Conservation (phyloP, 768 basidiomycete species). For the Tylopilus subfusipes region DNA sequence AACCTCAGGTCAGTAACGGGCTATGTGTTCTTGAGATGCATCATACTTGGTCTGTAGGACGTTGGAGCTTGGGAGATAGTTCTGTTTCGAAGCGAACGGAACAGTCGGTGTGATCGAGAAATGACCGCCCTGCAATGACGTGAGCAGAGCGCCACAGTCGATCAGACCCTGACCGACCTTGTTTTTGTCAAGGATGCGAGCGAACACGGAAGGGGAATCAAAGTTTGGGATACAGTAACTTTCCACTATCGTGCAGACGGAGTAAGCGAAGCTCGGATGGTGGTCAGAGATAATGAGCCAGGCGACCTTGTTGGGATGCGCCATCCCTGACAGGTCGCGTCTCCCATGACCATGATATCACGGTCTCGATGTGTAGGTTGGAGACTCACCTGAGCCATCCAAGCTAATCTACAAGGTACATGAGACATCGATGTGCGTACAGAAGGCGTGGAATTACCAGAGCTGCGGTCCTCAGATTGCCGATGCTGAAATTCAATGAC, state of each 20-base stretch:
- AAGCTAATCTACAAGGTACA: conserved; percentile 51
- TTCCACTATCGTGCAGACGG: conserved; percentile 53
- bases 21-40: background rate
- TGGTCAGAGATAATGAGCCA: background rate
- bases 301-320: background rate
- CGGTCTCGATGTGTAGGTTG: background rate
- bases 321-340: background rate
- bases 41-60: conserved; percentile 76
- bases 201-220: conserved; percentile 90
- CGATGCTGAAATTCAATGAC: conserved; percentile 50
- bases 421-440: conserved; percentile 4
- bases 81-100: conserved; percentile 73
- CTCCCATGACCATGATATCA: background rate
- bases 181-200: conserved; percentile 82
- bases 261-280: conserved; percentile 2
- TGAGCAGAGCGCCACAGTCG: background rate
- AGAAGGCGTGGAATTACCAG: conserved; percentile 38
- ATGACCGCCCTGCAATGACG: conserved; percentile 67
- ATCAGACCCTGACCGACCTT: conserved; percentile 38
- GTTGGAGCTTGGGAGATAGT: conserved; percentile 79
- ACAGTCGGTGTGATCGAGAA: conserved; percentile 80
- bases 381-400: conserved; percentile 69
- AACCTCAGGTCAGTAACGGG: background rate
- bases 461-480: conserved; percentile 80
- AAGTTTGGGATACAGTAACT: conserved; percentile 92